Evolutionary conservation across 331 rosid genomes (phyloP).

Genomic region (Malus hybrid): DNA sequence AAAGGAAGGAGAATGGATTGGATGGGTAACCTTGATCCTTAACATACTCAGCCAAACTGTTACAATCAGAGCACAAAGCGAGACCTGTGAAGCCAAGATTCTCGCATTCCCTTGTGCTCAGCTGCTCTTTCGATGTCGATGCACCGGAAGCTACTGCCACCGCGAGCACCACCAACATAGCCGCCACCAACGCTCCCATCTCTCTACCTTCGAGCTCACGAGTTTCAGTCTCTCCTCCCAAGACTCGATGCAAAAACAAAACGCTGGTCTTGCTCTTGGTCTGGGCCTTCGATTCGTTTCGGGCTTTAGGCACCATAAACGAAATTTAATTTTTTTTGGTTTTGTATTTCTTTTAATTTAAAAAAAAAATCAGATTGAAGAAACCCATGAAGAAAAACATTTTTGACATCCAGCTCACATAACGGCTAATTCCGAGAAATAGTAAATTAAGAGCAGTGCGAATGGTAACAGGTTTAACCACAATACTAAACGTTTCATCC

Average conservation of each 20-base stretch:
- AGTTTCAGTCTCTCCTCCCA: neutral
- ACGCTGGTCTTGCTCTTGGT: neutral
- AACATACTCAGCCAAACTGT: constrained; percentile 72
- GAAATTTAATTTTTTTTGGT: no score
- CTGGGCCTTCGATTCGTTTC: neutral
- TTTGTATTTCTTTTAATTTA: no score
- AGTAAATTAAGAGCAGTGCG: no score
- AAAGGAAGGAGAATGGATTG: neutral
- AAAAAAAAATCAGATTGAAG: no score
- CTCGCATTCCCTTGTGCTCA: constrained; percentile 81
- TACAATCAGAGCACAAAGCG: constrained; percentile 85
- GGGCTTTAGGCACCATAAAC: neutral
- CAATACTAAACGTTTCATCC: no score
- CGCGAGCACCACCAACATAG: neutral
- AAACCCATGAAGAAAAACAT: no score
- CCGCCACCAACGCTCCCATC: neutral
- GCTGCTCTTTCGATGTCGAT: constrained; percentile 39
- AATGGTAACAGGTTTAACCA: no score
- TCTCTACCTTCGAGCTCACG: neutral
- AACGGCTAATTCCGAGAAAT: no score
- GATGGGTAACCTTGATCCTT: constrained; percentile 64
- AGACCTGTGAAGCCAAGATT: constrained; percentile 85
- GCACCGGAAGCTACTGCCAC: constrained; percentile 3
- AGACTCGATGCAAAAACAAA: neutral
- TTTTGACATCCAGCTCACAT: no score